A percentile compares a stretch with the other conserved stretches of the same genome.
Conservation (phyloP, 805 yeast species). For the Metschnikowia cerradonensis region DNA sequence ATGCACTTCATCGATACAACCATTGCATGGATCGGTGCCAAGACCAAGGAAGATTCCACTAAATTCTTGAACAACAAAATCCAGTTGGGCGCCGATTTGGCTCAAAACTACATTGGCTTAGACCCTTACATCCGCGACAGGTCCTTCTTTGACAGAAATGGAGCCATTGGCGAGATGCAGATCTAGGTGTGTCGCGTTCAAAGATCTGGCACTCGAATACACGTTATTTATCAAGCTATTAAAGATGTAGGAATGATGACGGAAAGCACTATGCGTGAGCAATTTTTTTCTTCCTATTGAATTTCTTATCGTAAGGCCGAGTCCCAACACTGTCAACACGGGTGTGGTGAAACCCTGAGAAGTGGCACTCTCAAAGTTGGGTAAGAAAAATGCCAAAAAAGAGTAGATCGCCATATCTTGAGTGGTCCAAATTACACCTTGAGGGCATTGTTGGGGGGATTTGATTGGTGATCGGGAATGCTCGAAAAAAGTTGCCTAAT, state of each 20-base stretch:
- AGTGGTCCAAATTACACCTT: no score
- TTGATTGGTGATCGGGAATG: background rate
- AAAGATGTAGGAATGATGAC: background rate
- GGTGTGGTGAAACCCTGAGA: no score
- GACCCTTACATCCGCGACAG: constrained; percentile 32
- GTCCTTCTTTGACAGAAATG: constrained; percentile 18
- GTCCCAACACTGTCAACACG: no score
- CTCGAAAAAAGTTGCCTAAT: background rate
- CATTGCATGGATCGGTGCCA: constrained; percentile 73
- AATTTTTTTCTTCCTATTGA: no score
- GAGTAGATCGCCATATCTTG: no score
- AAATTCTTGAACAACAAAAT: constrained; percentile 51
- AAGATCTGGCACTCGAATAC: background rate
- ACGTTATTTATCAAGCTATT: background rate
- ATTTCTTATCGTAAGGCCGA: no score
- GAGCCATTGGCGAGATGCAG: constrained; percentile 11
- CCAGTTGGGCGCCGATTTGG: constrained; percentile 47
- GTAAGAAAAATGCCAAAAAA: no score
- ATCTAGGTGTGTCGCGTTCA: background rate
- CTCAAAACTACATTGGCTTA: constrained; percentile 58
- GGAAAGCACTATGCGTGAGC: background rate
- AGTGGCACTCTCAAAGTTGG: no score
- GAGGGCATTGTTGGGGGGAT: background rate
- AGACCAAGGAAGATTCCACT: constrained; percentile 46
- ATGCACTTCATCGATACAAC: constrained; percentile 61